Conservation (phyloP, 2,329 filamentous ascomycete genomes). For the Phyllosticta citribraziliensis region DNA sequence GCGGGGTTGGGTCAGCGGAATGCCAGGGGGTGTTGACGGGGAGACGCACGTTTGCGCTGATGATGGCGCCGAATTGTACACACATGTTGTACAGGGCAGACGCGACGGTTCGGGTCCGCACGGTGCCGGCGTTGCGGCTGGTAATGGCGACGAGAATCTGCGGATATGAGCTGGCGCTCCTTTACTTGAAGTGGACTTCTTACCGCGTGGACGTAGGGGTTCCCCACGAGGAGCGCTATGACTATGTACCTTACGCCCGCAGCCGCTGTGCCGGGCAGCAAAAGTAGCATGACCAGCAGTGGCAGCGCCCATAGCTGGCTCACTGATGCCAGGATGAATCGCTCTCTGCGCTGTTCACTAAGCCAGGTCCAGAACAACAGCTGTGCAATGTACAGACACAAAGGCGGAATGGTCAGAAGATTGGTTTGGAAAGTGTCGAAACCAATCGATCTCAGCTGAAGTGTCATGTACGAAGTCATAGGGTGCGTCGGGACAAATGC, state of each 20-base stretch:
- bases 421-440: constrained; percentile 35
- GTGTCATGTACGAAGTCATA: constrained; percentile 29
- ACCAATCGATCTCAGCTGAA: constrained; percentile 29
- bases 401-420: constrained; percentile 31
- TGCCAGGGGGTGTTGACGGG: constrained; percentile 2
- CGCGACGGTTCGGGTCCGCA: constrained; percentile 52
- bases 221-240: constrained; percentile 28
- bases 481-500: constrained; percentile 27
- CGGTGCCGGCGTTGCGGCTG: constrained; percentile 52
- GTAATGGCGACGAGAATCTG: constrained; percentile 49
- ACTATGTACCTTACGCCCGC: constrained; percentile 31
- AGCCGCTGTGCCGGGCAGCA: constrained; percentile 23
- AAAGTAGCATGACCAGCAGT: constrained; percentile 28
- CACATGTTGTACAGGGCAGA: constrained; percentile 52
- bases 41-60: constrained; percentile 18
- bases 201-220: constrained; percentile 40
- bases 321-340: constrained; percentile 39
- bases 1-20: constrained; percentile 16
- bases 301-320: constrained; percentile 34
- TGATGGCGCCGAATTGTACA: constrained; percentile 31
- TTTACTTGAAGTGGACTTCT: neutral
- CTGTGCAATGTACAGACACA: constrained; percentile 41
- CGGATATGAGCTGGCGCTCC: neutral
- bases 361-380: constrained; percentile 40
- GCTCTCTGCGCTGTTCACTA: constrained; percentile 42